Base-by-base conservation (phyloP, 1,139 yeast genomes). In the Scheffersomyces stambukii region DNA sequence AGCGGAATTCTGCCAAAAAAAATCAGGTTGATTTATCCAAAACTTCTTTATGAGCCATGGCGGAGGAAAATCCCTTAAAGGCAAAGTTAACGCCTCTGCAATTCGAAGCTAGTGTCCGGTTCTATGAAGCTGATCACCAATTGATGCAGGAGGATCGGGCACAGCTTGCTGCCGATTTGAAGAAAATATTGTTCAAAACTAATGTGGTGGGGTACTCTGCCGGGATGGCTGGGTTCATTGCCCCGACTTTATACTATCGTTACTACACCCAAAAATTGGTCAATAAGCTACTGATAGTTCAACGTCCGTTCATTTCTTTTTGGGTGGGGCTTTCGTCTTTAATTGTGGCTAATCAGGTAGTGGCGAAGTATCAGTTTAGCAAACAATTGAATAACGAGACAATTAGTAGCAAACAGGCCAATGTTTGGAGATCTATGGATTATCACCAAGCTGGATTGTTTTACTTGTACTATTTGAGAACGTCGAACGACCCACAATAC, bases 101-200 rank as follows among this genome's bases (percentile, higher is more conserved):
- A 39, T 30, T 32, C 10, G 46, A 60, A 21, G 64, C 65, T 13
- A 52, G 61, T 33, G 57, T 64, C 20, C 42, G 51, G 22, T 67
- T 67, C 40, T 66, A 64, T 39, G 68, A 66, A 36, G 71, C 70
- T 1, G 73, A 67, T 41, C 60, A 53, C 23, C 35, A 46, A 21
- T 50, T 67, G 29, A 46, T 49, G 10, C 40, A 39, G 2, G 42
- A 48, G 4, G 72, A 67, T 33, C 43, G 74, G 23, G 39, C 33
- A 2, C 48, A 49, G 14, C 35, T 67, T 14, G 54, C 65, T 2
- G 32, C 46, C 10, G 68, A 61, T 32, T 50, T 67, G 30, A 48
- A 50, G 25, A 18, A 36, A 6, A 44, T 60, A 6, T 48, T 56
- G 3, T 40, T 55, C 17, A 44, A 42, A 23, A 45, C 66, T 4